Evolutionary conservation across 495 filamentous ascomycete genomes (phyloP).

Genomic region (Apodospora peruviana): DNA sequence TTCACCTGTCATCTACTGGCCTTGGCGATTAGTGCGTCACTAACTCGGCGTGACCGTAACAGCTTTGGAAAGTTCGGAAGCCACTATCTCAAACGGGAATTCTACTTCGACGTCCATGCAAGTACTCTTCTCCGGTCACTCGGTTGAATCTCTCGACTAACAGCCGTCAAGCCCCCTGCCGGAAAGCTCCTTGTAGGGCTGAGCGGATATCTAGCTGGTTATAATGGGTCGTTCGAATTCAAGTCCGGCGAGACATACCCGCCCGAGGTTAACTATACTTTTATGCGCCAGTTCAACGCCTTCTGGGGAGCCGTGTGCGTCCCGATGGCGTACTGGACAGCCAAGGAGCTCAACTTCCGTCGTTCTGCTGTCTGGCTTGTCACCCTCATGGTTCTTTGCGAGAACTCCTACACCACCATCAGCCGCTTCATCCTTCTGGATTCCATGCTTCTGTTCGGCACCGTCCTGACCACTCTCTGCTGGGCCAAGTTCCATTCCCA

Average conservation of each 20-base stretch:
- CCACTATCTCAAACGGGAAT: slow-evolving; percentile 96
- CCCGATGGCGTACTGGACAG: slow-evolving; percentile 91
- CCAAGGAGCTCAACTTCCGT: slow-evolving; percentile 79
- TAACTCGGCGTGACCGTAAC: slow-evolving; percentile 19
- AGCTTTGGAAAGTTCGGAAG: slow-evolving; percentile 99
- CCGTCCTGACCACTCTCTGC: slow-evolving; percentile 90
- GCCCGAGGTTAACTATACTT: slow-evolving; percentile 89
- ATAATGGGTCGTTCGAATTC: slow-evolving; percentile 99
- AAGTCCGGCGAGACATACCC: slow-evolving; percentile 97
- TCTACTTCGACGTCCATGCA: slow-evolving; percentile 89
- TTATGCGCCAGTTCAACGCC: slow-evolving; percentile 97
- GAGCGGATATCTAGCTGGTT: slow-evolving; percentile 90
- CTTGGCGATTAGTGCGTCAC: slow-evolving; percentile 8
- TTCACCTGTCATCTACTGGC: slow-evolving; percentile 12
- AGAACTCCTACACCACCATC: slow-evolving; percentile 98
- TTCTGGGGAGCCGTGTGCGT: slow-evolving; percentile 90
- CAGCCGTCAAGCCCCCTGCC: slow-evolving; percentile 64
- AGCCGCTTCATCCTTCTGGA: slow-evolving; percentile 96
- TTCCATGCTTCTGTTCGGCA: slow-evolving; percentile 97
- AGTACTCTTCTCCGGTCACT: slow-evolving; percentile 16
- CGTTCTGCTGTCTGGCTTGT: slow-evolving; percentile 88
- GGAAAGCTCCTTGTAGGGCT: slow-evolving; percentile 98
- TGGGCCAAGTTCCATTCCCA: slow-evolving; percentile 93
- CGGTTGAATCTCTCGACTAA: slow-evolving; percentile 11
- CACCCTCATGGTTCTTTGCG: slow-evolving; percentile 93